phyloP scores from a whole-genome alignment of 225 moss, liverwort and hornwort species.

The Marchantia paleacea region DNA sequence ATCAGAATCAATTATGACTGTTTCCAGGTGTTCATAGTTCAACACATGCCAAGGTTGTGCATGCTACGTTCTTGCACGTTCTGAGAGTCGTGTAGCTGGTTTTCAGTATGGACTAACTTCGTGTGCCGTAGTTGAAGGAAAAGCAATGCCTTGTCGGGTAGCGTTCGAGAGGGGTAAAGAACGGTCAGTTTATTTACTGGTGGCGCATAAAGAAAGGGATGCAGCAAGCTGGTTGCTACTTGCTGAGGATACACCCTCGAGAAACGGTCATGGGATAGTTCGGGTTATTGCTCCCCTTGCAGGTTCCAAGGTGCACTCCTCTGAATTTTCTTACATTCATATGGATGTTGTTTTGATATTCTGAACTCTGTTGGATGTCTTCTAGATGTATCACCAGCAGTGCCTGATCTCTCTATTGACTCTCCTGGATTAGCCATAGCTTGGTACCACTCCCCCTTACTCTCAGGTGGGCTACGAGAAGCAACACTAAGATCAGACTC shows the following conservation, averaged over 20 bases:
- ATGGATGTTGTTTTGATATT: too few species aligned
- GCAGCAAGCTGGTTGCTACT: slow-evolving; percentile 70
- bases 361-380: too few species aligned
- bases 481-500: too few species aligned
- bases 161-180: slow-evolving; percentile 99
- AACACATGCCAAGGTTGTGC: not conserved
- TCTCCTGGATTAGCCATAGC: too few species aligned
- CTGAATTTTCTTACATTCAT: not conserved
- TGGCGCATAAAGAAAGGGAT: slow-evolving; percentile 58
- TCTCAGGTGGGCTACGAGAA: too few species aligned
- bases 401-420: too few species aligned
- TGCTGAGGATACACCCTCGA: slow-evolving; percentile 58
- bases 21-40: not conserved
- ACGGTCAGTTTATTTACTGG: slow-evolving; percentile 67
- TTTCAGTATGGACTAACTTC: not conserved
- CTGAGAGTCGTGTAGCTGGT: not conserved
- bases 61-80: too few species aligned
- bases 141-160: slow-evolving; percentile 78
- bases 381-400: too few species aligned
- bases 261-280: slow-evolving; percentile 60
- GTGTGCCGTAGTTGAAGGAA: slow-evolving; percentile 50
- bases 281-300: slow-evolving; percentile 91
- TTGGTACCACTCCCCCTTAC: too few species aligned
- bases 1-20: not conserved
- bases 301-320: slow-evolving; percentile 67